Evolutionary conservation across 208 protist genomes (phyloP), one percentile per base, ranked within the genome.

Genomic region (Zelonia costaricensis): DNA sequence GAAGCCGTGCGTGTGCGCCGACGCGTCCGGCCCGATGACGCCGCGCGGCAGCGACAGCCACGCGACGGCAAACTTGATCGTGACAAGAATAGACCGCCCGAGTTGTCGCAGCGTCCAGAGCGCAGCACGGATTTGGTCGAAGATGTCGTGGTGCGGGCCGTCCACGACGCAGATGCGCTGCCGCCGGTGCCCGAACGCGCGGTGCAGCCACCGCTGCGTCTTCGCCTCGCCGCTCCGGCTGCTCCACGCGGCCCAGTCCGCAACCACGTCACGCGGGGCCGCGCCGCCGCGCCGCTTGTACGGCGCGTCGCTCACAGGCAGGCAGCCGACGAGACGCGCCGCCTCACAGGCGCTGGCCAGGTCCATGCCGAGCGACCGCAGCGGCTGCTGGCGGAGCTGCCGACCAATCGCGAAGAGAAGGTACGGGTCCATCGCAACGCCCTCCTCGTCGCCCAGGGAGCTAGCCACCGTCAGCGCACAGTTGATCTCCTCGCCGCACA

Each of bases 401-500:
- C 89, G 74, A 2, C 78, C 84, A 39, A 85, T 68, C 20, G 89
- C 78, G 62, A 88, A 93, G 27, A 95, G 66, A 36, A 92, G 77
- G 62, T 92, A 95, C 12, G 89, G 89, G 54, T 95, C 89, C 53
- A 95, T 91, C n/a, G 71, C 36, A 15, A 83, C 60, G 4, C 78
- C 79, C 35, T 92, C 89, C 39, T 90, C 88, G 65, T 92, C 86
- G 2, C 69, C 64, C 73, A 95, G 79, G 1, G 66, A 73, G 58
- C 86, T 93, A 15, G 86, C 86, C 56, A 95, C 89, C 0, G 84
- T 82, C 33, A 90, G 38, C 0, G 89, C 89, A 52, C 89, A 95
- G 35, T 67, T 78, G 15, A 74, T 91, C 43, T 92, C 84, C 69
- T 90, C 84, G 3, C 78, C 84, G 6, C 63, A 63, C 15, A 80